Percentiles rank a stretch among this genome's conserved stretches.
Conservation (phyloP, 257 asterid species). For the Dorcoceras hygrometricum region DNA sequence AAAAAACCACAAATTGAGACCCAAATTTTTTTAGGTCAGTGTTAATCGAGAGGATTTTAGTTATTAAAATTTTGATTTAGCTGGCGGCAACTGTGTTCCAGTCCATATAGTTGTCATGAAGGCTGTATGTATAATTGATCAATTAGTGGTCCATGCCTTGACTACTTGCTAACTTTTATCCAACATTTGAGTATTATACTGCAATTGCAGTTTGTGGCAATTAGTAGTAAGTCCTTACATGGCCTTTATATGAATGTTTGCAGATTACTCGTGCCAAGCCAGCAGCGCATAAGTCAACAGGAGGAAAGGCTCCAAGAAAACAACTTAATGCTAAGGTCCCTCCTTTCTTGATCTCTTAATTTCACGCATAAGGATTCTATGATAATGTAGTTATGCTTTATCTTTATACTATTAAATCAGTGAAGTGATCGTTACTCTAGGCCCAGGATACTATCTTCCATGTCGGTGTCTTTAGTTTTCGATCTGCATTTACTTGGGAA, state of each 20-base stretch:
- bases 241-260: conserved; percentile 14
- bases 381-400: neutral
- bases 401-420: neutral
- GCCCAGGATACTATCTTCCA: neutral
- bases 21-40: neutral
- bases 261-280: conserved; percentile 31
- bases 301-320: conserved; percentile 47
- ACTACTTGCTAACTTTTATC: neutral
- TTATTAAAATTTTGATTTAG: too few species aligned
- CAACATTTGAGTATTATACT: conserved; percentile 9
- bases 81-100: neutral
- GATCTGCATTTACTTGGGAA: neutral
- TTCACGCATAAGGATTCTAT: neutral
- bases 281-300: conserved; percentile 45
- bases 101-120: neutral
- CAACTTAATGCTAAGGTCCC: conserved; percentile 21
- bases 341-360: conserved; percentile 15
- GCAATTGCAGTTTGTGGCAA: neutral
- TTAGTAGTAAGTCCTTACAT: conserved; percentile 4
- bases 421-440: neutral
- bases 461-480: neutral
- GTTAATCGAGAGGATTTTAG: neutral
- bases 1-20: neutral
- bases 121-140: neutral
- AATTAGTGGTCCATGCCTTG: neutral